These are phyloP conservation scores for Areca catechu DNA, from an alignment of 176 grass and related monocot genomes.

Conservation along the genomic window DNA sequence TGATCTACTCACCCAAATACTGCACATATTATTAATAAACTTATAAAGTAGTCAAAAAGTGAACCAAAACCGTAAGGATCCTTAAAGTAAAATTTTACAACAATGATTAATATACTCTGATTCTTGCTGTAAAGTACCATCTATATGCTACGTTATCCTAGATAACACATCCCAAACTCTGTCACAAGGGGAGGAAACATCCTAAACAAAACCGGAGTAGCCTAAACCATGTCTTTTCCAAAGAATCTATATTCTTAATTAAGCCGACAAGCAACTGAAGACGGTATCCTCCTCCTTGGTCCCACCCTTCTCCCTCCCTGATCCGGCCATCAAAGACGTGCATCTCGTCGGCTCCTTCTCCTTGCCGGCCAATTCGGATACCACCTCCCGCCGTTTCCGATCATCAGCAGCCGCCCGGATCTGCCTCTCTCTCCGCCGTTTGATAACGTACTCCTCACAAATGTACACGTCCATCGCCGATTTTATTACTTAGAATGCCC, in stretches of 20 bases:
- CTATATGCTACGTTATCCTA: no score
- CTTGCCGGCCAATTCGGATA: neutral
- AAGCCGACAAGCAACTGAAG: conserved; percentile 23
- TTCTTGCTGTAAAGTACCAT: no score
- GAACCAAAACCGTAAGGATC: no score
- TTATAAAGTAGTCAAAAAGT: no score
- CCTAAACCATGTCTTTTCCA: no score
- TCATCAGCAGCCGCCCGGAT: neutral
- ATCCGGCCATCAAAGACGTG: conserved; percentile 19
- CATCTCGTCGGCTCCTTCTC: conserved; percentile 15
- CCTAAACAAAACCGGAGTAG: no score
- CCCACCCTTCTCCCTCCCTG: neutral
- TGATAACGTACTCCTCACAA: conserved; percentile 51
- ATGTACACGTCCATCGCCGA: conserved; percentile 72
- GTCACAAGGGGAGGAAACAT: no score
- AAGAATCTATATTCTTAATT: neutral
- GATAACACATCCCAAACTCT: no score
- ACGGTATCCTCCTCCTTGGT: neutral
- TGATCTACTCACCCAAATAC: no score
- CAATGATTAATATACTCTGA: no score
- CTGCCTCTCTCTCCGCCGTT: conserved; percentile 45
- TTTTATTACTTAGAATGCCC: neutral
- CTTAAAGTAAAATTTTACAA: no score
- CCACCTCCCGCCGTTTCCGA: neutral
- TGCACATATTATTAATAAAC: no score